Evolutionary conservation across 2,329 filamentous ascomycete genomes (phyloP), one percentile per base, ranked within the genome.

Genomic region (Parastagonospora nodorum): DNA sequence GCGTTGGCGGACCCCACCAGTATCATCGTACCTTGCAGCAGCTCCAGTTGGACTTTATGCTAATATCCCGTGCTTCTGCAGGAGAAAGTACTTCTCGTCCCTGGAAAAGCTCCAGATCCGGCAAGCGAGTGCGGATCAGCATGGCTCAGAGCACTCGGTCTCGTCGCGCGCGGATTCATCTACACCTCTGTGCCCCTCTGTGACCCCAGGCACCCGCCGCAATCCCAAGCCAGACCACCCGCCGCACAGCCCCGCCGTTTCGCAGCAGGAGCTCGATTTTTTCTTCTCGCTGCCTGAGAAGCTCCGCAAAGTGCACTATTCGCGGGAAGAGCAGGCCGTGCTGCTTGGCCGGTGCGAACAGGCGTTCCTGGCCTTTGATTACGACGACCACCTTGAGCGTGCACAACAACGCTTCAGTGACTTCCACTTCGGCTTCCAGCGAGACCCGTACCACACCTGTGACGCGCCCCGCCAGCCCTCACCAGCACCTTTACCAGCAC

Each of bases 211-310:
- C 43, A 57, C 61, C 30, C 42, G 60, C 61, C 64, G 56, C 60
- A 69, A 35, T 63, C 70, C 50, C 76, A 78, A 58, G 61, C 62
- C 50, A 57, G 46, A 72, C 16, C 71, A 63, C 40, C 47, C 61
- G 38, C 62, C 49, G 45, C 59, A 64, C 42, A 57, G 67, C 51
- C 68, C 57, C 67, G 64, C 58, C 64, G 73, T 73, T 56, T 74
- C 80, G 46, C 79, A 81, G 48, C 78, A 80, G 28, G 85, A 89
- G 61, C 83, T 83, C 47, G 79, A 83, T 56, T 90, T 88, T 78
- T 92, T 87, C 69, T 78, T 86, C 45, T 84, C 81, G 16, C 78
- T 92, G 36, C 88, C 90, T 15, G 84, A 88, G 55, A 91, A 90
- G 72, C 81, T 91, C 57, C 86, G 85, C 66, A 83, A 84, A 58